These are phyloP conservation scores for Leptographium wingfieldii DNA, from an alignment of 2,329 filamentous ascomycete species.

Conservation along the genomic window DNA sequence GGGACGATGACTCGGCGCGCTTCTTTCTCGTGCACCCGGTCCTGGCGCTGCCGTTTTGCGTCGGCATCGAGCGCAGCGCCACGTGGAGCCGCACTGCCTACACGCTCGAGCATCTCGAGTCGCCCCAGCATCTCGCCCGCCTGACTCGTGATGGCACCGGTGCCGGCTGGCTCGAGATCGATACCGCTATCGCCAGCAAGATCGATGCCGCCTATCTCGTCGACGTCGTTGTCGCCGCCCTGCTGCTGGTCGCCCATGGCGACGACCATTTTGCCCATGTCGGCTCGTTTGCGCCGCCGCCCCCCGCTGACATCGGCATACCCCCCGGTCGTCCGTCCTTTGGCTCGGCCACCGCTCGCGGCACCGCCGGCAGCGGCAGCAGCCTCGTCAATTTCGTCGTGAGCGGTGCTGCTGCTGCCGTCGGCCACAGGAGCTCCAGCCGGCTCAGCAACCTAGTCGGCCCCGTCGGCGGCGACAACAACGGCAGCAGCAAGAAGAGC, in stretches of 20 bases:
- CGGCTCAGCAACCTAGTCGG: conserved; percentile 13
- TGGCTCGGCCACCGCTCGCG: neutral
- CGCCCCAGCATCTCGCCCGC: conserved; percentile 45
- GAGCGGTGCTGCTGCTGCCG: conserved; percentile 5
- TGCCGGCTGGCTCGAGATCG: conserved; percentile 46
- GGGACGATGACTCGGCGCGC: conserved; percentile 47
- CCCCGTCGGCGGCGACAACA: neutral
- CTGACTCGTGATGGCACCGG: conserved; percentile 49
- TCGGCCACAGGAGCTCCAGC: conserved; percentile 17
- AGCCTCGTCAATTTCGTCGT: conserved; percentile 12
- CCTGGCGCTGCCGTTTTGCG: conserved; percentile 49
- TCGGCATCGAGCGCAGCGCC: conserved; percentile 44
- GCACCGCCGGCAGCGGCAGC: conserved; percentile 4
- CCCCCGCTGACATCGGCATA: neutral
- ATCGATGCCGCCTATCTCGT: conserved; percentile 49
- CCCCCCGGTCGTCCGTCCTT: conserved; percentile 3
- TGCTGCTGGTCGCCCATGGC: conserved; percentile 44
- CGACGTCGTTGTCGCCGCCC: conserved; percentile 47
- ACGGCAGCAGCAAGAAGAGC: conserved; percentile 9
- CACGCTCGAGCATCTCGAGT: conserved; percentile 51
- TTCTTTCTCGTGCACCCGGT: conserved; percentile 54
- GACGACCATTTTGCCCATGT: conserved; percentile 39
- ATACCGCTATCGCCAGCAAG: conserved; percentile 45
- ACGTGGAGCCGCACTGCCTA: conserved; percentile 51
- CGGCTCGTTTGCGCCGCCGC: conserved; percentile 44